A percentile compares a stretch with the other conserved stretches of the same genome.
phyloP scores from a whole-genome alignment of 768 basidiomycete species.

The Lentinula guzmanii region DNA sequence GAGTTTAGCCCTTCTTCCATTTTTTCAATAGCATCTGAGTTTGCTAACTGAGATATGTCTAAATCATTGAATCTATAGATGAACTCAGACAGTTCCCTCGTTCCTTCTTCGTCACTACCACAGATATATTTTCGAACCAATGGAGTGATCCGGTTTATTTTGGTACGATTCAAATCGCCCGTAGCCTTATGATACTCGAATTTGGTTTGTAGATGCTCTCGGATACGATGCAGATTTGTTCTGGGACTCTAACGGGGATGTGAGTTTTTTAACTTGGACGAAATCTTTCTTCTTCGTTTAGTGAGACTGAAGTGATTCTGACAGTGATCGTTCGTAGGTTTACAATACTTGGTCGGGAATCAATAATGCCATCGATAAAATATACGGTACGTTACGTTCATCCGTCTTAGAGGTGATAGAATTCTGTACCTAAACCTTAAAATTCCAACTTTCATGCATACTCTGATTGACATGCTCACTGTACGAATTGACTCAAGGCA shows the following conservation, averaged over 20 bases:
- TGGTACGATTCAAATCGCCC: conserved; percentile 14
- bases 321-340: conserved; percentile 15
- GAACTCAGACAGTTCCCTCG: conserved; percentile 32
- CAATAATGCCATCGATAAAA: conserved; percentile 33
- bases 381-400: conserved; percentile 23
- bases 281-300: background rate
- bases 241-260: conserved; percentile 33
- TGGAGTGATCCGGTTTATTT: conserved; percentile 38
- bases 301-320: background rate
- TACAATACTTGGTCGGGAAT: conserved; percentile 33
- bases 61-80: conserved; percentile 12
- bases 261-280: conserved; percentile 6
- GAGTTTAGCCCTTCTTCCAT: conserved; percentile 1
- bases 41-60: background rate
- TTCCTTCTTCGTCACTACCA: conserved; percentile 32
- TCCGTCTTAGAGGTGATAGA: background rate
- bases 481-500: conserved; percentile 17
- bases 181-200: no score
- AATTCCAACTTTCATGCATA: no score
- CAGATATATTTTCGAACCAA: conserved; percentile 29
- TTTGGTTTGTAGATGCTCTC: conserved; percentile 19
- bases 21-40: background rate
- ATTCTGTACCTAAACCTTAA: no score
- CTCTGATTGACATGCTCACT: no score
- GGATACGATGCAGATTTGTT: conserved; percentile 37